Percentiles rank a stretch among this genome's conserved stretches.
Conservation (phyloP, 495 filamentous ascomycete species). For the Hypomontagnella submonticulosa region DNA sequence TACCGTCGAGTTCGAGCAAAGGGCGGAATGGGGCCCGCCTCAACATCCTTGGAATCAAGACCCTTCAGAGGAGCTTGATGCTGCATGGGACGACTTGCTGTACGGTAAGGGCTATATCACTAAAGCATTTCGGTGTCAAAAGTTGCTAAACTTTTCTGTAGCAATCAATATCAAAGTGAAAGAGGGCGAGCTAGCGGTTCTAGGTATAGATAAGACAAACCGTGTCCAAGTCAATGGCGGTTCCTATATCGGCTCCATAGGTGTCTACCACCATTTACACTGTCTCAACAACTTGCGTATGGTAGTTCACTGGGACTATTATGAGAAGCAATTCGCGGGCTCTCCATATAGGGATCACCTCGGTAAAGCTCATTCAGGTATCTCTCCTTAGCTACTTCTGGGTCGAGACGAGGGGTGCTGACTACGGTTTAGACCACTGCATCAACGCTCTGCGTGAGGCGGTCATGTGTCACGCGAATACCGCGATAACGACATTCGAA, state of each 20-base stretch:
- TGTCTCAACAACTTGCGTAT: constrained; percentile 44
- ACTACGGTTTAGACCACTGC: constrained; percentile 43
- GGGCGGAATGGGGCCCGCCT: constrained; percentile 31
- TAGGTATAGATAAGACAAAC: constrained; percentile 40
- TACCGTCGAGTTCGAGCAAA: constrained; percentile 24
- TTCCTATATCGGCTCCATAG: constrained; percentile 45
- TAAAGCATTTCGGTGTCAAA: neutral
- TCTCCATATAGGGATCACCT: constrained; percentile 20
- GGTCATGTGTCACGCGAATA: constrained; percentile 48
- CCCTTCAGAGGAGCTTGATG: constrained; percentile 41
- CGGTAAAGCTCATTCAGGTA: constrained; percentile 27
- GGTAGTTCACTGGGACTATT: constrained; percentile 38
- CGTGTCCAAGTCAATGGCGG: constrained; percentile 42
- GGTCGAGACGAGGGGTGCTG: neutral
- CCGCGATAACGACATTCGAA: constrained; percentile 31
- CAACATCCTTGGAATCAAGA: constrained; percentile 25
- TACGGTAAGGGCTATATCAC: constrained; percentile 12
- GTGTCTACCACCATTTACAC: constrained; percentile 50
- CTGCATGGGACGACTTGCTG: constrained; percentile 44
- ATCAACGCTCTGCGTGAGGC: constrained; percentile 44
- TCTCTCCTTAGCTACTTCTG: neutral
- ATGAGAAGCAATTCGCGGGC: constrained; percentile 20
- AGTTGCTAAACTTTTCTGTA: neutral
- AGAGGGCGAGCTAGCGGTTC: constrained; percentile 33
- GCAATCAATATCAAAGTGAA: constrained; percentile 44